Percentiles rank a stretch among this genome's conserved stretches.
These are phyloP conservation scores for Biscogniauxia mediterranea DNA, from an alignment of 2,329 filamentous ascomycete genomes.

Conservation along the genomic window DNA sequence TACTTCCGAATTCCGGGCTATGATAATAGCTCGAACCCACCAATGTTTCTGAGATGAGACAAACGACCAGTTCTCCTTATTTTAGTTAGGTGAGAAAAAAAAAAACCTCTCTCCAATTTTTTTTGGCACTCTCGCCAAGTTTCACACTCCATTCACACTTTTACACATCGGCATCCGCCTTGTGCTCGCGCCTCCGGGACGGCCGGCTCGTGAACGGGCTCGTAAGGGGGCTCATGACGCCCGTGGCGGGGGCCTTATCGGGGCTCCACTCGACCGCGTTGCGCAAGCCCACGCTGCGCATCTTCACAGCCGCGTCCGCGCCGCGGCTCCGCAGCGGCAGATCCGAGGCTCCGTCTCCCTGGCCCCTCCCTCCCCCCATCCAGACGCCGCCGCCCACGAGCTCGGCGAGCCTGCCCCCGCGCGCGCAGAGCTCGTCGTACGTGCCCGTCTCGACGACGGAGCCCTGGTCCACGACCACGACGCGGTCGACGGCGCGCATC, in stretches of 20 bases:
- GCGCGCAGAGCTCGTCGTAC: conserved; percentile 58
- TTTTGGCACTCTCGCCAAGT: background rate
- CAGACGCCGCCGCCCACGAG: conserved; percentile 32
- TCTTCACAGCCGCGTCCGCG: conserved; percentile 8
- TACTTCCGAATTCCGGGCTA: no score
- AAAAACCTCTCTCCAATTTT: background rate
- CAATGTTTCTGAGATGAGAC: no score
- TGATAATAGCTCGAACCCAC: no score
- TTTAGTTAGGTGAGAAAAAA: no score
- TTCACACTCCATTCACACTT: background rate
- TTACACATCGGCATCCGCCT: conserved; percentile 11
- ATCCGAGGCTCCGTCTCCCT: background rate
- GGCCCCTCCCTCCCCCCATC: conserved; percentile 11
- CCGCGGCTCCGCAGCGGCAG: background rate
- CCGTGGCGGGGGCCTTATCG: conserved; percentile 23
- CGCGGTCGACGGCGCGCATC: conserved; percentile 75
- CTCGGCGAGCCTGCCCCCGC: conserved; percentile 45
- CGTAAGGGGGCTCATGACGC: conserved; percentile 26
- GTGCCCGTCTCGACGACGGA: conserved; percentile 65
- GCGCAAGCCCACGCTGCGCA: conserved; percentile 21
- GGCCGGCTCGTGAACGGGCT: conserved; percentile 26
- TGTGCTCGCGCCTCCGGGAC: conserved; percentile 23
- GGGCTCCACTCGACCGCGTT: conserved; percentile 21
- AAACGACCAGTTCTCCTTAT: no score
- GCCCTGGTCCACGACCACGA: conserved; percentile 70